Evolutionary conservation across 345 rosid species (phyloP).

Genomic region (Nephelium lappaceum): DNA sequence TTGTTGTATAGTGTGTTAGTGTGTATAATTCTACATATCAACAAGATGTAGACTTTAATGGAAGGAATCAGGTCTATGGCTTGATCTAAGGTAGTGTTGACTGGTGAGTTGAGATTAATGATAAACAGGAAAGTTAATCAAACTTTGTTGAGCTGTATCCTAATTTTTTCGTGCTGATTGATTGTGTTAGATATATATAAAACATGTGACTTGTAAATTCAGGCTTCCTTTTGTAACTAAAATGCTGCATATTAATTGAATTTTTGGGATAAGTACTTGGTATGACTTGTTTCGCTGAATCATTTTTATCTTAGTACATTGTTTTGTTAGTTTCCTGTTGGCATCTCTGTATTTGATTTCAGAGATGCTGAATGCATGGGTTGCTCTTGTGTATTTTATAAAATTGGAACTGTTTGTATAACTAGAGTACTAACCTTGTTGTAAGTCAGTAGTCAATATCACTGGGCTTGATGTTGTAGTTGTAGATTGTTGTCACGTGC

Average conservation of each 20-base stretch:
- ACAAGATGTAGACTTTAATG: too few species aligned
- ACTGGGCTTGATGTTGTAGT: background rate
- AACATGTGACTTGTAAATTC: background rate
- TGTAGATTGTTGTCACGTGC: background rate
- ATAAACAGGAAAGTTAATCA: background rate
- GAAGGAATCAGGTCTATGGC: background rate
- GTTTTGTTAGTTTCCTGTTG: background rate
- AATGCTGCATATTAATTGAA: background rate
- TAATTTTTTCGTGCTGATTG: background rate
- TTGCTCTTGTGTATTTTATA: background rate
- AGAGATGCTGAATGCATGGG: background rate
- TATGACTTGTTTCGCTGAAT: background rate
- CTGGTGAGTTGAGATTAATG: background rate
- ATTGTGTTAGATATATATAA: background rate
- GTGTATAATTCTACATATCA: background rate
- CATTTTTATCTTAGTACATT: background rate
- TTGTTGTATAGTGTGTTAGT: background rate
- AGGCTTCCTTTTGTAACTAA: background rate
- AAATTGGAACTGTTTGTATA: background rate
- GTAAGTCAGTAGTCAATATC: background rate
- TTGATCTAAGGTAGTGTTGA: slow-evolving; percentile 2
- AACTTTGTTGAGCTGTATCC: background rate
- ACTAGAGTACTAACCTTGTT: background rate
- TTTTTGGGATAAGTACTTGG: background rate
- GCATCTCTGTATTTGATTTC: background rate